These are phyloP conservation scores for Hibiscus trionum DNA, from an alignment of 345 rosid species.

Conservation along the genomic window DNA sequence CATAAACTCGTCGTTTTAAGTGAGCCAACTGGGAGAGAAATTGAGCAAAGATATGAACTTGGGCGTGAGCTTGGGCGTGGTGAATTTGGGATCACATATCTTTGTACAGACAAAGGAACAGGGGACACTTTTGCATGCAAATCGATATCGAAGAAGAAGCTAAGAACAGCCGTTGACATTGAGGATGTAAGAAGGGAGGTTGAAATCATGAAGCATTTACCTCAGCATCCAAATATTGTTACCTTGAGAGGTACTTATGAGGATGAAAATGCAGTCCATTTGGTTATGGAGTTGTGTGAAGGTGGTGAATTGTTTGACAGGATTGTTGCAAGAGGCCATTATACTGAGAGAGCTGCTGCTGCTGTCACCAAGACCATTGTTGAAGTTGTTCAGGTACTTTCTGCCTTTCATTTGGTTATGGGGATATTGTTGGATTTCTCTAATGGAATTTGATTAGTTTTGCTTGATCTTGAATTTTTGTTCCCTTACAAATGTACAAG, in stretches of 20 bases:
- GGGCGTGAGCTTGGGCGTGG: constrained; percentile 98
- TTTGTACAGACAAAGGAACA: constrained; percentile 59
- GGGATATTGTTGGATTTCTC: not conserved
- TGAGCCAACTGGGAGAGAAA: constrained; percentile 70
- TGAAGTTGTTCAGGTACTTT: constrained; percentile 58
- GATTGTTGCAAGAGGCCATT: constrained; percentile 85
- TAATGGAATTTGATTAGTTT: not conserved
- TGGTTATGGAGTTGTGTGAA: constrained; percentile 6
- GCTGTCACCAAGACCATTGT: constrained; percentile 40
- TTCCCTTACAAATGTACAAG: no score
- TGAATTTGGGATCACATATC: constrained; percentile 85
- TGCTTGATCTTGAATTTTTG: no score
- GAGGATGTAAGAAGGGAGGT: constrained; percentile 98
- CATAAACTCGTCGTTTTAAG: constrained; percentile 53
- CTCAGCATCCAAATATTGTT: not conserved
- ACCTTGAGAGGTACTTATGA: not conserved
- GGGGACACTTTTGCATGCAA: constrained; percentile 71
- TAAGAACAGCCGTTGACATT: constrained; percentile 80
- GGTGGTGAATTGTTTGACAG: constrained; percentile 1
- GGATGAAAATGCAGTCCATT: constrained; percentile 1
- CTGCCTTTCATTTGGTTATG: no score
- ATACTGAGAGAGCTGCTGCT: constrained; percentile 97
- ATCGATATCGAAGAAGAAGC: constrained; percentile 85
- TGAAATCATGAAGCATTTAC: constrained; percentile 58
- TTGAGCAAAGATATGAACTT: constrained; percentile 53